Percentiles rank a stretch among this genome's conserved stretches.
phyloP scores from a whole-genome alignment of 305 asterid genomes.

The Fraxinus platypoda region DNA sequence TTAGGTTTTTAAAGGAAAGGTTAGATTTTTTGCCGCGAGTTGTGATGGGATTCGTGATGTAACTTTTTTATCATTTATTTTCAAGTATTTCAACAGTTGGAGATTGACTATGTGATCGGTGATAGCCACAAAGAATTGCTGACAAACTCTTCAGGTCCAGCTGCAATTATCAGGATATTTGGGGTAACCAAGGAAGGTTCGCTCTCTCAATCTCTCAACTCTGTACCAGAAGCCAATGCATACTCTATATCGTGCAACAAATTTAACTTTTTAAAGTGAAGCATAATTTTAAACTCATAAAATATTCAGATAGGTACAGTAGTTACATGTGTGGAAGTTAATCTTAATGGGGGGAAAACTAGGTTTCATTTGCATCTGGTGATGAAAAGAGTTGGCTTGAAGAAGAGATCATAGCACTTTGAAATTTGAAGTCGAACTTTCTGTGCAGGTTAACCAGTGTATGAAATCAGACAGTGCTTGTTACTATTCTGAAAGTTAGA shows the following conservation, averaged over 20 bases:
- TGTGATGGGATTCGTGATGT: conserved; percentile 4
- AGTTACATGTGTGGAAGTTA: background rate
- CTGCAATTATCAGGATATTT: conserved; percentile 84
- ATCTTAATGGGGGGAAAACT: background rate
- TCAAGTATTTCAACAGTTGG: conserved; percentile 93
- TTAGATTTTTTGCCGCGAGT: background rate
- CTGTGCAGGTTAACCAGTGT: conserved; percentile 3
- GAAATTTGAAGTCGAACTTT: conserved; percentile 7
- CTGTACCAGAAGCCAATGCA: background rate
- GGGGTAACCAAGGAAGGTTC: conserved; percentile 93
- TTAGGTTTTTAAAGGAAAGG: background rate
- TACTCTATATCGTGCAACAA: background rate
- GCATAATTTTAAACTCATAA: background rate
- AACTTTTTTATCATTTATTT: conserved; percentile 9
- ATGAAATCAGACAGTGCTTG: background rate
- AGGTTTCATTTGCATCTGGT: background rate
- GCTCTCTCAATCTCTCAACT: conserved; percentile 18
- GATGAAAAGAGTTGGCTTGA: conserved; percentile 4
- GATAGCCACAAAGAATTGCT: conserved; percentile 69
- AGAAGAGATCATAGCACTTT: conserved; percentile 4
- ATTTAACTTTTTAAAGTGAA: background rate
- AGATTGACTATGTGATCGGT: conserved; percentile 83
- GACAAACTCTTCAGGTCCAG: conserved; percentile 68
- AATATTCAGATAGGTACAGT: background rate
- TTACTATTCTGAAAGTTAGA: conserved; percentile 8